These are phyloP conservation scores for Haplosporangium sp. DNA, from an alignment of 371 early-diverging fungal species.

Conservation along the genomic window DNA sequence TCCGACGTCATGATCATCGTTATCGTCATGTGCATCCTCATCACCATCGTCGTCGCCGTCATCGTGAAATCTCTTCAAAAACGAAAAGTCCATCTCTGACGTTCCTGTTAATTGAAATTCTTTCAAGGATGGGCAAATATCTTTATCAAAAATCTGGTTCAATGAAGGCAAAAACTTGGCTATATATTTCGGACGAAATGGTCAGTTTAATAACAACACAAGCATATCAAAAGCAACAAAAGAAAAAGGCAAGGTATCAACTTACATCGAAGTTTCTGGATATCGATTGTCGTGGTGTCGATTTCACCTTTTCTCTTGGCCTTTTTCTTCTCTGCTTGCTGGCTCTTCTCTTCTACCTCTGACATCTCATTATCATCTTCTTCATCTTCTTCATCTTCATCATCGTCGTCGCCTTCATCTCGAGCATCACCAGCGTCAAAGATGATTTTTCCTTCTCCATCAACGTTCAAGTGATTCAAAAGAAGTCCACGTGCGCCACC, in stretches of 20 bases:
- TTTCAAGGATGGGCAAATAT: conserved; percentile 78
- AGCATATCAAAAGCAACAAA: too few relatives aligned
- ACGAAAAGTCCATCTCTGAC: conserved; percentile 56
- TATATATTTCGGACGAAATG: conserved; percentile 15
- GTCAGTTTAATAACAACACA: too few relatives aligned
- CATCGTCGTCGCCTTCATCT: conserved; percentile 57
- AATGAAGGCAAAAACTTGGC: conserved; percentile 69
- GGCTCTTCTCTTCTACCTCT: not conserved
- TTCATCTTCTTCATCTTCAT: conserved; percentile 31
- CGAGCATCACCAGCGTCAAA: conserved; percentile 93
- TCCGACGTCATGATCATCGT: conserved; percentile 1
- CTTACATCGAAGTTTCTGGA: conserved; percentile 49
- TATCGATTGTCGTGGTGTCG: conserved; percentile 39
- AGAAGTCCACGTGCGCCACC: conserved; percentile 96
- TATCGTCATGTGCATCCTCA: conserved; percentile 4
- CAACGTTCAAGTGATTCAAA: conserved; percentile 86
- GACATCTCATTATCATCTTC: conserved; percentile 36
- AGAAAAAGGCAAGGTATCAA: too few relatives aligned
- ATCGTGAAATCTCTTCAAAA: conserved; percentile 49
- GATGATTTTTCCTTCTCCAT: conserved; percentile 87
- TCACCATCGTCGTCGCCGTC: conserved; percentile 26
- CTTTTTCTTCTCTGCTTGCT: conserved; percentile 5
- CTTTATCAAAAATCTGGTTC: conserved; percentile 59
- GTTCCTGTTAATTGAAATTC: conserved; percentile 55
- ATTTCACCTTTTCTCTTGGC: conserved; percentile 31